phyloP scores from a whole-genome alignment of 257 asterid genomes.

The Solanum bulbocastanum region DNA sequence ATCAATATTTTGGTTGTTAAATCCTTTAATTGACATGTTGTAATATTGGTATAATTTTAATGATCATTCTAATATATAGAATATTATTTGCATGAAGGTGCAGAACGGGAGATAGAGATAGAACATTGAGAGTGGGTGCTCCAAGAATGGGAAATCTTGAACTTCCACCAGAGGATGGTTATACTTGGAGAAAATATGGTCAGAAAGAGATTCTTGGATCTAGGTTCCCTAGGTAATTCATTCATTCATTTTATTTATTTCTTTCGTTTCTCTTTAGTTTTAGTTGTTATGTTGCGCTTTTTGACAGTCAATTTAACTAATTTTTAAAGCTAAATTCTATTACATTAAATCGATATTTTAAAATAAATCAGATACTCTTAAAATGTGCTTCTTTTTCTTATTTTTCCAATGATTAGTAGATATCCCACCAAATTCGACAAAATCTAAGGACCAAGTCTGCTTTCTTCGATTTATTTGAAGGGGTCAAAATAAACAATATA shows the following conservation, averaged over 20 bases:
- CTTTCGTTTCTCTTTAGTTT: neutral
- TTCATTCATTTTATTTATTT: neutral
- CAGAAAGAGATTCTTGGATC: slow-evolving; percentile 66
- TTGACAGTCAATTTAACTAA: too few species aligned
- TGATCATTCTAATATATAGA: neutral
- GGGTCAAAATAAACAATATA: neutral
- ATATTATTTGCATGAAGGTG: neutral
- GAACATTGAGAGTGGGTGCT: slow-evolving; percentile 38
- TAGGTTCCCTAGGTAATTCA: slow-evolving; percentile 54
- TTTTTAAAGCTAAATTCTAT: too few species aligned
- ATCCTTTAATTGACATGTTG: neutral
- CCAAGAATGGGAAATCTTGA: slow-evolving; percentile 79
- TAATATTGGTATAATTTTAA: neutral
- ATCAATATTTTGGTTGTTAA: neutral
- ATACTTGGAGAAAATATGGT: slow-evolving; percentile 85
- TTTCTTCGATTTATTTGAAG: neutral
- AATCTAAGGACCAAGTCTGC: neutral
- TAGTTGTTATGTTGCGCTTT: too few species aligned
- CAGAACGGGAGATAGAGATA: slow-evolving; percentile 34
- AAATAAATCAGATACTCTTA: too few species aligned
- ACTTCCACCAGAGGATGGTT: slow-evolving; percentile 79
- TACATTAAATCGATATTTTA: too few species aligned
- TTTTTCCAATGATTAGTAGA: neutral
- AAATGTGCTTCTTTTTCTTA: neutral
- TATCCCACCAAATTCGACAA: neutral